These are phyloP conservation scores for Erysimum cheiri DNA, from an alignment of 441 rosid species.

Conservation along the genomic window DNA sequence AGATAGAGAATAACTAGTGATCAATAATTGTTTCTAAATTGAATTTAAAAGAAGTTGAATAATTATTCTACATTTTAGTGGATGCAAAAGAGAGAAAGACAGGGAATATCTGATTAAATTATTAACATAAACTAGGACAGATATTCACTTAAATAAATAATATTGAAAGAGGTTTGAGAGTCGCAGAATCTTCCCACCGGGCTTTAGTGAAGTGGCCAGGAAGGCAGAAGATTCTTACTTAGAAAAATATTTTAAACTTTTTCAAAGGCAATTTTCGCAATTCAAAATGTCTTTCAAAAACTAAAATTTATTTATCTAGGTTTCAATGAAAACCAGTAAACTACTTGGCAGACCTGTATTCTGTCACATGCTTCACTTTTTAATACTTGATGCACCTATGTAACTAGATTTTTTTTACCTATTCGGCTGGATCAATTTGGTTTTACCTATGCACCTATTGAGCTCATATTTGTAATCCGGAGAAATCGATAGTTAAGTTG, in stretches of 20 bases:
- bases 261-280: background rate
- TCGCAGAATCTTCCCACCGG: constrained; percentile 78
- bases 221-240: constrained; percentile 83
- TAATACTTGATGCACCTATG: background rate
- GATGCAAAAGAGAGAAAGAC: constrained; percentile 40
- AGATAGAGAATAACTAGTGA: constrained; percentile 13
- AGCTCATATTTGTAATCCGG: too few species aligned
- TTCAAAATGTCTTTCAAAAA: background rate
- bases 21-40: constrained; percentile 11
- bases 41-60: constrained; percentile 26
- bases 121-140: constrained; percentile 33
- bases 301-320: background rate
- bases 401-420: background rate
- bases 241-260: constrained; percentile 8
- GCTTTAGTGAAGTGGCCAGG: constrained; percentile 82
- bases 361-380: background rate
- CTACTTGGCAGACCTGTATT: background rate
- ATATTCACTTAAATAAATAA: constrained; percentile 32
- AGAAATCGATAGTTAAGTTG: too few species aligned
- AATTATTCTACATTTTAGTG: constrained; percentile 42
- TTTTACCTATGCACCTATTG: too few species aligned
- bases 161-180: constrained; percentile 51
- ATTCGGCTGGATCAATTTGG: too few species aligned
- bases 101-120: constrained; percentile 35
- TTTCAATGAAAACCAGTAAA: constrained; percentile 8